Evolutionary conservation across 108 stramenopile genomes (phyloP).

Genomic region (Cylindrotheca fusiformis): DNA sequence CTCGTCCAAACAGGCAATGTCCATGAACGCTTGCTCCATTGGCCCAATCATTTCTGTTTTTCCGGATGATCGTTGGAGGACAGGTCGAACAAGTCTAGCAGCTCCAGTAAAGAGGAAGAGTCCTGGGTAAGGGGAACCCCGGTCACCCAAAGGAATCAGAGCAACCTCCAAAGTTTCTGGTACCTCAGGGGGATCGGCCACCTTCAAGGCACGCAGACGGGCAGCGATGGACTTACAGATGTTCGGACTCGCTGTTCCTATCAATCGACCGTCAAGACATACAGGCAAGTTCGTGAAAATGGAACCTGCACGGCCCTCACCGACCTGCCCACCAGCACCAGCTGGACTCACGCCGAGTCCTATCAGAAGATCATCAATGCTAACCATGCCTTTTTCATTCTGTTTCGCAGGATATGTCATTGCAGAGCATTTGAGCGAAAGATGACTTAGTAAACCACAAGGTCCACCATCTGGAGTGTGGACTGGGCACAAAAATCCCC

Average conservation of each 20-base stretch:
- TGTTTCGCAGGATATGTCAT: conserved; percentile 62
- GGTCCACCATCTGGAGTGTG: conserved; percentile 99
- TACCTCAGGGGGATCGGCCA: conserved; percentile 46
- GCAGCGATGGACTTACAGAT: conserved; percentile 67
- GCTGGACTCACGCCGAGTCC: conserved; percentile 63
- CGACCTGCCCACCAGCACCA: conserved; percentile 62
- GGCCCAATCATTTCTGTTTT: conserved; percentile 92
- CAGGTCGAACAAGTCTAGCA: conserved; percentile 90
- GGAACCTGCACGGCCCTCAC: conserved; percentile 59
- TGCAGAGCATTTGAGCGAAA: conserved; percentile 75
- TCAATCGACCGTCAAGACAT: conserved; percentile 72
- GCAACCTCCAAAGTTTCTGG: conserved; percentile 78
- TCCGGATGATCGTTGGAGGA: conserved; percentile 84
- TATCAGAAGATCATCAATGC: conserved; percentile 67
- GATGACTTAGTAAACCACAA: conserved; percentile 96
- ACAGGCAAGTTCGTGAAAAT: conserved; percentile 62
- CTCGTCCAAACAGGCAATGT: conserved; percentile 92
- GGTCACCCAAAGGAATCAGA: conserved; percentile 64
- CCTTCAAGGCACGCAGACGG: conserved; percentile 72
- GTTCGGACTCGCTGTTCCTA: conserved; percentile 58
- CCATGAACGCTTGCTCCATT: conserved; percentile 97
- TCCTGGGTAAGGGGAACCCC: conserved; percentile 92
- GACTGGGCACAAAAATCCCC: conserved; percentile 99
- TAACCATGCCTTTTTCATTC: conserved; percentile 37
- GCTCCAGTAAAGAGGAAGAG: conserved; percentile 87